These are phyloP conservation scores for Xylaria cubensis DNA, from an alignment of 495 filamentous ascomycete species.

Conservation along the genomic window DNA sequence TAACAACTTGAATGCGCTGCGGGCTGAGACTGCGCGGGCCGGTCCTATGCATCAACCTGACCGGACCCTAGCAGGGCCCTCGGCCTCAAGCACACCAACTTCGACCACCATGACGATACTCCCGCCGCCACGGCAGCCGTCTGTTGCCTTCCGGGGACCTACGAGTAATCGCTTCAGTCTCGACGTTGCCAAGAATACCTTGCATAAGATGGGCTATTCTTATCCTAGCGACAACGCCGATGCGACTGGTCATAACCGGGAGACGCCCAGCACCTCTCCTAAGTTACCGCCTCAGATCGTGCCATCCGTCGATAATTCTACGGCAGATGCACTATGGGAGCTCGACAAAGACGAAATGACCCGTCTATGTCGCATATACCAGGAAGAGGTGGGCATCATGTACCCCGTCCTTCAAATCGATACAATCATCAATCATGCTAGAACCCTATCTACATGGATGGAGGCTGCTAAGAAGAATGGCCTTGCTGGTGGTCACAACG, in stretches of 20 bases:
- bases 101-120: slow-evolving; percentile 44
- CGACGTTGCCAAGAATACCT: slow-evolving; percentile 82
- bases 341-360: slow-evolving; percentile 74
- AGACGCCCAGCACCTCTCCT: slow-evolving; percentile 59
- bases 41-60: slow-evolving; percentile 48
- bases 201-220: slow-evolving; percentile 88
- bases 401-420: slow-evolving; percentile 81
- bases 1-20: slow-evolving; percentile 70
- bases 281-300: slow-evolving; percentile 42
- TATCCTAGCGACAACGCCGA: slow-evolving; percentile 61
- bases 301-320: slow-evolving; percentile 52
- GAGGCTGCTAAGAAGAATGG: slow-evolving; percentile 51
- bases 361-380: slow-evolving; percentile 73
- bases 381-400: slow-evolving; percentile 87
- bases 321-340: slow-evolving; percentile 74
- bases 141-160: slow-evolving; percentile 83
- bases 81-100: slow-evolving; percentile 46
- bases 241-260: slow-evolving; percentile 62
- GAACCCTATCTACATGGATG: slow-evolving; percentile 71
- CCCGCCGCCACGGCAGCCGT: slow-evolving; percentile 57
- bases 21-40: slow-evolving; percentile 51
- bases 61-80: slow-evolving; percentile 42
- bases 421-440: slow-evolving; percentile 66
- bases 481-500: slow-evolving; percentile 49
- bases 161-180: slow-evolving; percentile 87